Evolutionary conservation across 2,329 filamentous ascomycete genomes (phyloP), one percentile per base, ranked within the genome.

Genomic region (Fusarium brachygibbosum): DNA sequence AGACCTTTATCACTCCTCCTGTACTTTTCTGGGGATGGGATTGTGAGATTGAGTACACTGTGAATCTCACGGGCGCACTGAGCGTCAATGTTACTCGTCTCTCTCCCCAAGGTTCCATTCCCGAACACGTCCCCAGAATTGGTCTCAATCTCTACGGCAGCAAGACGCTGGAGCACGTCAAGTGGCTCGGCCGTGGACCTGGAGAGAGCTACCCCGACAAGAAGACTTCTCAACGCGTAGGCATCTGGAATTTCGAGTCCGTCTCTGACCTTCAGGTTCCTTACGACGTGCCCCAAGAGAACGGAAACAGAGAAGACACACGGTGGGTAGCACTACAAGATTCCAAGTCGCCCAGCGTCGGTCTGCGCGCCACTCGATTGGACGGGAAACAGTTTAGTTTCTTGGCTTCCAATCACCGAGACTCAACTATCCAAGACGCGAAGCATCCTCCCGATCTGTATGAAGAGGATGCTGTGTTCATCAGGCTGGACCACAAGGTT

Each of bases 261-360:
- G 78, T 89, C 2, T 79, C 82, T 1, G 82, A 84, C 1, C 80
- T 92, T 28, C 85, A 86, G 73, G 83, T 84, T 0, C 80, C 82
- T 1, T 91, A 91, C 71, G 90, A 92, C 19, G 87, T 88, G 23
- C 90, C 90, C 0, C 90, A 93, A 74, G 90, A 92, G 70, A 87
- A 85, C 53, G 88, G 88, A 1, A 92, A 92, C 75, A 82, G 87
- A 16, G 87, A 86, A 56, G 87, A 87, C 34, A 86, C 85, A 0
- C 81, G 86, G 9, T 91, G 87, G 85, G 76, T 91, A 6, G 77
- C 79, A 16, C 59, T 84, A 9, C 72, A 58, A 5, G 59, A 77
- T 23, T 52, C 59, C 12, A 56, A 55, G 10, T 57, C 70, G 0
- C 63, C 62, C 2, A 66, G 50, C 16, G 32, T 64, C 0, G 74